Evolutionary conservation across 2,329 filamentous ascomycete species (phyloP).

Genomic region (Neonectria magnoliae): DNA sequence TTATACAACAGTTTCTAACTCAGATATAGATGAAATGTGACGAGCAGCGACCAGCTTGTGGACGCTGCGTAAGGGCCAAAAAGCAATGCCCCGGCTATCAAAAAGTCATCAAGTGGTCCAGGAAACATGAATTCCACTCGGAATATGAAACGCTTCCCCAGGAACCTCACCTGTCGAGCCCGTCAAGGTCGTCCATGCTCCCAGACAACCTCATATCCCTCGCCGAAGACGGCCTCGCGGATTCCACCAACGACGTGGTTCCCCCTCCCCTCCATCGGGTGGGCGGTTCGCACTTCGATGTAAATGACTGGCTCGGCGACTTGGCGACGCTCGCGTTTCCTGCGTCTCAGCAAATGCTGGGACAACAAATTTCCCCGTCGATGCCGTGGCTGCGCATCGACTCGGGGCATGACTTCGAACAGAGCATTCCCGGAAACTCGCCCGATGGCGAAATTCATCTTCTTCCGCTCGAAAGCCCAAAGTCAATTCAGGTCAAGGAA

Average conservation of each 20-base stretch:
- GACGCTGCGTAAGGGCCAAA: constrained; percentile 21
- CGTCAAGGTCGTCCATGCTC: constrained; percentile 1
- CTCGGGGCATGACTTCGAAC: background rate
- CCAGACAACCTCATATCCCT: constrained; percentile 1
- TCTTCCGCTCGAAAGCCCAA: background rate
- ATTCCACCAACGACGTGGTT: background rate
- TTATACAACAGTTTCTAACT: background rate
- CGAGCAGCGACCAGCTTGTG: constrained; percentile 22
- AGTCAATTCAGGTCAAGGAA: background rate
- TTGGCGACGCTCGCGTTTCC: constrained; percentile 4
- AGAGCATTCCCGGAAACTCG: background rate
- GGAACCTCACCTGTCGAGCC: constrained; percentile 1
- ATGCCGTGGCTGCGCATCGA: background rate
- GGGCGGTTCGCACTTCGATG: background rate
- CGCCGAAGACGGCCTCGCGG: background rate
- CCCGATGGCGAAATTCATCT: background rate
- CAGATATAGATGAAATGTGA: constrained; percentile 24
- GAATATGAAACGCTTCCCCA: background rate
- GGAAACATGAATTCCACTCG: constrained; percentile 23
- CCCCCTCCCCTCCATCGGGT: background rate
- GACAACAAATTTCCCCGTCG: background rate
- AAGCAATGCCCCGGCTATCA: constrained; percentile 27
- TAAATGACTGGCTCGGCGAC: constrained; percentile 12
- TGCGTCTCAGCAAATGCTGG: background rate
- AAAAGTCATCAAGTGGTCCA: constrained; percentile 23